These are phyloP conservation scores for Emmonsiellopsis sp. DNA, from an alignment of 2,329 filamentous ascomycete genomes.

Conservation along the genomic window DNA sequence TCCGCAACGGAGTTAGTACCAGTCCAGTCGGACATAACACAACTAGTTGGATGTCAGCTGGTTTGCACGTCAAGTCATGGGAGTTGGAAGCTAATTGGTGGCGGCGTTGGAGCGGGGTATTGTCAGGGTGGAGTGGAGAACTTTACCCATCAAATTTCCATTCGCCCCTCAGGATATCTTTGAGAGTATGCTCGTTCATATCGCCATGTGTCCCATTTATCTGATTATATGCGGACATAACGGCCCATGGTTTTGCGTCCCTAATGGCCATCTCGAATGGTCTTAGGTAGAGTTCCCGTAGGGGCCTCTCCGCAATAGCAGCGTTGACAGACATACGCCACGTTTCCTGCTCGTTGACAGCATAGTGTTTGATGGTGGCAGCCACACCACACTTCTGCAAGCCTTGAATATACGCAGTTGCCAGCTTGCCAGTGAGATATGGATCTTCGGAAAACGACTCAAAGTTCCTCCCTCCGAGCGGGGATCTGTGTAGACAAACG, in stretches of 20 bases:
- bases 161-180: constrained; percentile 10
- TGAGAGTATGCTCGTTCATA: constrained; percentile 9
- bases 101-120: background rate
- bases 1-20: constrained; percentile 13
- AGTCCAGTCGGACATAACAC: constrained; percentile 4
- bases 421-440: constrained; percentile 57
- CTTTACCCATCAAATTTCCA: constrained; percentile 12
- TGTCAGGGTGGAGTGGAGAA: background rate
- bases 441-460: constrained; percentile 71
- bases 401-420: constrained; percentile 57
- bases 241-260: constrained; percentile 38
- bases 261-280: constrained; percentile 47
- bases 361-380: constrained; percentile 56
- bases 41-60: constrained; percentile 1
- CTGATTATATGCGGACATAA: constrained; percentile 43
- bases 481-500: constrained; percentile 63
- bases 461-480: constrained; percentile 64
- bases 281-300: constrained; percentile 47
- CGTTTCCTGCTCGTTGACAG: constrained; percentile 13
- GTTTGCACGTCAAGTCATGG: background rate
- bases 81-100: background rate
- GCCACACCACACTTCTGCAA: constrained; percentile 58
- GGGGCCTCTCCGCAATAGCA: constrained; percentile 29
- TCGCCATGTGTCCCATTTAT: constrained; percentile 29
- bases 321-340: constrained; percentile 10